Evolutionary conservation across 257 asterid genomes (phyloP), one percentile per base, ranked within the genome.

Genomic region (Fraxinus cuspidata): DNA sequence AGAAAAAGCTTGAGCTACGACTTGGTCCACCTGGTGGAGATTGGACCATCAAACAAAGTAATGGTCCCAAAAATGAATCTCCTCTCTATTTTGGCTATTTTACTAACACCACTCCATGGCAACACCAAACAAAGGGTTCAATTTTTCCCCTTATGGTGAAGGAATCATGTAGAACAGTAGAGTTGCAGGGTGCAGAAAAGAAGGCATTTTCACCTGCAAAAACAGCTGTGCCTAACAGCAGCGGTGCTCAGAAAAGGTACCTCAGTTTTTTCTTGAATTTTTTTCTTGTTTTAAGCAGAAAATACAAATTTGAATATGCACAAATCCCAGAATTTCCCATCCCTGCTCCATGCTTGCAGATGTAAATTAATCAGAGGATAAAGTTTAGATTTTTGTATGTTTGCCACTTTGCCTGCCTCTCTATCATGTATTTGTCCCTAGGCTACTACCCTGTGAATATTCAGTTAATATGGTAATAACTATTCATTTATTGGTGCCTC

Each of bases 21-120:
- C 97, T 93, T 63, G 96, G 92, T 73, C 99, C 99, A n/a, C 98
- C 98, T 0, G 91, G 89, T 32, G 93, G 87, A 38, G 82, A 82
- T 27, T 89, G 92, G 94, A 63, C 83, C 73, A 78, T 25, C 70
- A 79, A 42, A 28, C 75, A 60, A 9, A 31, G 29, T 65, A 51
- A 15, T 37, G 68, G 29, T 16, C 47, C 69, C 49, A 58, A 32
- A 49, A 79, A 79, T 13, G 79, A 64, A 3, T 71, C 86, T 27
- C 49, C 73, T 76, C 81, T 66, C 9, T 74, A 85, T 60, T 80
- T 78, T 73, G 81, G 84, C 34, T 78, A 81, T 80, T 84, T 83
- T 21, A 51, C 85, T 12, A 76, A 81, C 77, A 10, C 47, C 29
- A 21, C 49, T n/a, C 86, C 87, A 70, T 84, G 88, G 87, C 86